Evolutionary conservation across 1,139 yeast species (phyloP).

Genomic region (Suhomyces bolitotheri): DNA sequence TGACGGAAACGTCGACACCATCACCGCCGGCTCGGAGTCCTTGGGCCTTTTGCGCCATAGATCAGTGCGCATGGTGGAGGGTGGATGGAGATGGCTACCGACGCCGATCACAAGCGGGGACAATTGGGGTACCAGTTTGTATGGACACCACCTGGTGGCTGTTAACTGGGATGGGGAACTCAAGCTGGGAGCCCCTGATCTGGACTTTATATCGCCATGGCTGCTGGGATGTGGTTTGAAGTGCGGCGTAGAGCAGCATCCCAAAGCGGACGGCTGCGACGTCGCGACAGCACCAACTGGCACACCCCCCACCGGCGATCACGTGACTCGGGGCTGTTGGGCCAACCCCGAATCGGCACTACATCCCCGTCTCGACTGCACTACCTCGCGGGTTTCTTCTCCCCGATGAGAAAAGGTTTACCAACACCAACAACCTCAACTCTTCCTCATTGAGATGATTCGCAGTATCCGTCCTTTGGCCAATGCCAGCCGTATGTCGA

Average conservation of each 20-base stretch:
- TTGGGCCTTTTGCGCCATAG: slow-evolving; percentile 2
- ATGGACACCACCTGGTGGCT: too few species aligned
- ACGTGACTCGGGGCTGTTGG: neutral
- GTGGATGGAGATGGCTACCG: neutral
- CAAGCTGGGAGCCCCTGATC: neutral
- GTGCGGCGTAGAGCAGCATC: slow-evolving; percentile 1
- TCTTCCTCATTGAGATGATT: slow-evolving; percentile 18
- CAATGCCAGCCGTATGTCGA: slow-evolving; percentile 18
- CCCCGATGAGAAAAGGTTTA: slow-evolving; percentile 15
- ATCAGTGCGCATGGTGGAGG: neutral
- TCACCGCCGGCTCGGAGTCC: neutral
- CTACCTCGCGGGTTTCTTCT: slow-evolving; percentile 16
- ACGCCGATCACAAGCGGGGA: too few species aligned
- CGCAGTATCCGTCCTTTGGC: slow-evolving; percentile 26
- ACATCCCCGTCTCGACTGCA: slow-evolving; percentile 12
- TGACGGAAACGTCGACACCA: slow-evolving; percentile 4
- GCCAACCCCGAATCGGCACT: slow-evolving; percentile 6
- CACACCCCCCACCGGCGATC: neutral
- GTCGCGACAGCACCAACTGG: neutral
- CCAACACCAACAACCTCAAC: slow-evolving; percentile 4
- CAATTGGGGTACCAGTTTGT: too few species aligned
- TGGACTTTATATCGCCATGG: neutral
- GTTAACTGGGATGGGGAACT: too few species aligned
- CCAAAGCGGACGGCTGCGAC: neutral
- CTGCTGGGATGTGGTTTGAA: neutral